Evolutionary conservation across 345 rosid species (phyloP), one percentile per base, ranked within the genome.

Genomic region (Heritiera littoralis): DNA sequence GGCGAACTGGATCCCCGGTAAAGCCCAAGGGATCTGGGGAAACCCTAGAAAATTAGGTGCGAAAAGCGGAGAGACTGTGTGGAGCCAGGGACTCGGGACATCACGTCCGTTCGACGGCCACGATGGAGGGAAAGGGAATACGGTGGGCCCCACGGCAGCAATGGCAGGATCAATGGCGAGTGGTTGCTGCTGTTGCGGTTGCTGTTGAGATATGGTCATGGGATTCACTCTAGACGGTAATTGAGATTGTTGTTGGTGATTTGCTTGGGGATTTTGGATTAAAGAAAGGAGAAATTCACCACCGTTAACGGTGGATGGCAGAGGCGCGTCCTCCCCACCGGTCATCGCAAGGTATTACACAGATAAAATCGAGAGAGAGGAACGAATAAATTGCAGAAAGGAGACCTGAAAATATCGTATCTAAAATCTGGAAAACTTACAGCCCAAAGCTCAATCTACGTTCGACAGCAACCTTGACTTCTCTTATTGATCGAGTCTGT

Each of bases 201-300:
- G 61, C 28, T 8, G 2, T 52, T 56, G 86, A 28, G 74, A 66
- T 15, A 54, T 41, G 7, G 78, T n/a, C 73, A 70, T 46, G 49
- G 72, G 78, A 80, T 35, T 67, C 79, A 70, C 28, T 38, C 69
- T 40, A 9, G 68, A 3, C 18, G 11, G 23, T n/a, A 71, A 72
- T 3, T 81, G 81, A 45, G 82, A 84, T 3, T 71, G 77, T 43
- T 74, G 74, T 10, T 74, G 84, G 2, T 73, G 80, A 20, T 76
- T 82, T 0, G 77, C 82, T 18, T 81, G 89, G 54, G 90, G 84
- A 35, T 90, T 86, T 43, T 86, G 97, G 23, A 96, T 88, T n/a
- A 96, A 86, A 28, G 98, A 94, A 1, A 96, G 81, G 4, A 96
- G 88, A 72, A 83, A 92, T 59, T 94, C 97, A 6, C 99, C 99